Evolutionary conservation across 441 rosid genomes (phyloP), one percentile per base, ranked within the genome.

Genomic region (Cnidoscolus chayamansa): DNA sequence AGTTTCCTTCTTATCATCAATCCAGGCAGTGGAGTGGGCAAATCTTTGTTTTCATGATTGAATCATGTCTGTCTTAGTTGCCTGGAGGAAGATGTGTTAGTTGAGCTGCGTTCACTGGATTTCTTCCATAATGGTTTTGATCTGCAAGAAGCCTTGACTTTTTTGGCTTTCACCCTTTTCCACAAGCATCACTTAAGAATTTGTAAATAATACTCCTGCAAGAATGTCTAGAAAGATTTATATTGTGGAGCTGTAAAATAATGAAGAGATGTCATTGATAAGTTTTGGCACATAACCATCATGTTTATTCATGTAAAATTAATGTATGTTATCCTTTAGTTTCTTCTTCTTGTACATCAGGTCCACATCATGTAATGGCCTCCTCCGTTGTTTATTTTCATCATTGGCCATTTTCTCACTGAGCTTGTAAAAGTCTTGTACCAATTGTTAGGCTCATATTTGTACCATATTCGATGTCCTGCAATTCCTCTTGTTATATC

Each of bases 1-100:
- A 72, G 71, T 79, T 79, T 76, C 76, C 60, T 60, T 78, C 67
- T 58, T 73, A 84, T 72, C 75, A 55, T 72, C 73, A 72, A 77
- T 81, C 83, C 85, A 82, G 87, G 87, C 74, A 75, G 80, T 78
- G 81, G 73, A 81, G 75, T 77, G 77, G 74, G 78, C 76, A 79
- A 72, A 79, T 73, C 82, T 70, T 72, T 84, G 76, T 82, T 81
- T 73, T 77, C 82, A 74, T 81, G 85, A 80, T 76, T 79, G 79
- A 76, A 76, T 83, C 79, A 25, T 68, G 47, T 65, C 65, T 72
- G 50, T 81, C 50, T 75, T 71, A 51, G 71, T 80, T 81, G 73
- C 76, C 77, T 71, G 76, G 82, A 80, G 82, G 81, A 82, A 79
- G 87, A 74, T 77, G 71, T 71, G 80, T 82, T 77, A 76, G 80